phyloP scores from a whole-genome alignment of 495 filamentous ascomycete species.

The Tuber borchii region DNA sequence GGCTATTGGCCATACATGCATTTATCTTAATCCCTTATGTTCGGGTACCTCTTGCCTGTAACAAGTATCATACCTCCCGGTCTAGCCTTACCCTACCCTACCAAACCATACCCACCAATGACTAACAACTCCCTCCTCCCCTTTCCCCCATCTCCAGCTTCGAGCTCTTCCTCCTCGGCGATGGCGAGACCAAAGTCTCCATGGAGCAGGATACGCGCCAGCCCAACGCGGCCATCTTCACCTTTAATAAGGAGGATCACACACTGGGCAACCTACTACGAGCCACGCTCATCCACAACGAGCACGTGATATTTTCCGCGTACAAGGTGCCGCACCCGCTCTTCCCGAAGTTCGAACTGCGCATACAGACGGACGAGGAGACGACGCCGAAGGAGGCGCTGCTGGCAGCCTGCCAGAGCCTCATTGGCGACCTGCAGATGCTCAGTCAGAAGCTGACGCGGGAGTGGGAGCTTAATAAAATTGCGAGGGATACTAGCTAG shows the following conservation, averaged over 20 bases:
- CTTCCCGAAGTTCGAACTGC: slow-evolving; percentile 75
- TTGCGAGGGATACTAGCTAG: slow-evolving; percentile 65
- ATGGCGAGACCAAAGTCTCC: slow-evolving; percentile 87
- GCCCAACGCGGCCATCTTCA: slow-evolving; percentile 81
- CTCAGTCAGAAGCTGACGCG: slow-evolving; percentile 85
- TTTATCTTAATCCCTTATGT: neutral
- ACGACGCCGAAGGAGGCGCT: slow-evolving; percentile 81
- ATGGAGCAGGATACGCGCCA: slow-evolving; percentile 78
- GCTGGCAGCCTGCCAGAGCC: slow-evolving; percentile 64
- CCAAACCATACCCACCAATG: neutral
- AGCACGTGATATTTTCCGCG: slow-evolving; percentile 73
- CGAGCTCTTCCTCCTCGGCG: slow-evolving; percentile 77
- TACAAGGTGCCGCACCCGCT: slow-evolving; percentile 89
- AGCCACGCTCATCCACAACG: slow-evolving; percentile 68
- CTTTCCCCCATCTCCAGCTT: slow-evolving; percentile 63
- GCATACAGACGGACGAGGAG: slow-evolving; percentile 84
- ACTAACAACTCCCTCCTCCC: neutral
- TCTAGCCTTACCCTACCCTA: too few relatives aligned
- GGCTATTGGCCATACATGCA: neutral
- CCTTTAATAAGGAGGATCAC: slow-evolving; percentile 94
- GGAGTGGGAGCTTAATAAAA: slow-evolving; percentile 89
- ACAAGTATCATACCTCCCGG: neutral
- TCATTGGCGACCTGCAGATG: slow-evolving; percentile 68
- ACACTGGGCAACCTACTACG: slow-evolving; percentile 86
- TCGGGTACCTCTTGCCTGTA: neutral